Evolutionary conservation across 345 rosid genomes (phyloP), one percentile per base, ranked within the genome.

Genomic region (Abelmoschus esculentus): DNA sequence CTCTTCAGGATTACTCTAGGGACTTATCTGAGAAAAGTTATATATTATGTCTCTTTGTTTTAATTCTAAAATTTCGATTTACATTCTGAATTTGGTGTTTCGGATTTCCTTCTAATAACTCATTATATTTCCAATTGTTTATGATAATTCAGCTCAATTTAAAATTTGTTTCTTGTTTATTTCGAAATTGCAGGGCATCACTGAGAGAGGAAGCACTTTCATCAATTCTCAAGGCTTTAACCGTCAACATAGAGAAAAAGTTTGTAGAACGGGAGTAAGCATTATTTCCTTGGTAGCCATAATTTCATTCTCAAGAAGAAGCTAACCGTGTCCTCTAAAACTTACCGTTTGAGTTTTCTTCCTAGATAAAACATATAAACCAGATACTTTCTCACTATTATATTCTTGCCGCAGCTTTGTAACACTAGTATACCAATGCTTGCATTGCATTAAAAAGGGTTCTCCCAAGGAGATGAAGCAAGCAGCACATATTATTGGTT

Each of bases 401-500:
- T 65, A 31, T 19, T 65, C 31, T 26, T 11, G 14, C 26, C 72
- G 60, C 60, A 67, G 70, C 47, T 67, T 49, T 50, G 58, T 49
- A 14, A 50, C 58, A 5, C 18, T 67, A n/a, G 22, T 67, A 13
- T 67, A 52, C 17, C 28, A 26, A 6, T 67, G 59, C 42, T 6
- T 50, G 70, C 38, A 31, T 50, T 32, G 14, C 58, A n/a, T 50
- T n/a, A 47, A 52, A 67, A 52, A 67, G 58, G 59, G 70, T 34
- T 50, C 70, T 5, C 14, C 46, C n/a, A 52, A 31, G 38, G 70
- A 50, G 42, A 29, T 26, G 19, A 18, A 50, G 22, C 60, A 47
- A 67, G 70, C 70, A 4, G 56, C 58, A 31, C 58, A 29, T 50
- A 18, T 52, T 32, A 52, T 67, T 52, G 70, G 70, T 67, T 13